Conservation (phyloP, 2,329 filamentous ascomycete genomes). For the Bipolaris victoriae region DNA sequence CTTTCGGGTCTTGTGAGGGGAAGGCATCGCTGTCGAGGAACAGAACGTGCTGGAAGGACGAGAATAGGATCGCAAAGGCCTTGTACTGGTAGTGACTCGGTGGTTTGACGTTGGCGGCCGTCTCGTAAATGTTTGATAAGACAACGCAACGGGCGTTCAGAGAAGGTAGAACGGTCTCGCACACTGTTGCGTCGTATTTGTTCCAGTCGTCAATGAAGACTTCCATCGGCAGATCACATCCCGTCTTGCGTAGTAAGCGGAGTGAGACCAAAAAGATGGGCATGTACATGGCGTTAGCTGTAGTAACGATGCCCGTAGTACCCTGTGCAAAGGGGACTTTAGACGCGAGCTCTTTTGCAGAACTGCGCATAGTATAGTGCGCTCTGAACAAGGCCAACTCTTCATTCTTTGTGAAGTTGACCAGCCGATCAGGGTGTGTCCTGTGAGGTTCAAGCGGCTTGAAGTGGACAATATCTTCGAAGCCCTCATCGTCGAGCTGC, state of each 20-base stretch:
- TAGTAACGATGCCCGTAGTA: slow-evolving; percentile 59
- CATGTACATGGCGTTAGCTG: slow-evolving; percentile 56
- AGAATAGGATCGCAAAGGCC: slow-evolving; percentile 63
- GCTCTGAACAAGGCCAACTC: slow-evolving; percentile 27
- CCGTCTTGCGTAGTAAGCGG: slow-evolving; percentile 59
- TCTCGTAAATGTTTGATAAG: slow-evolving; percentile 34
- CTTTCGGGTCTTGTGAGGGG: slow-evolving; percentile 54
- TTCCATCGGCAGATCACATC: slow-evolving; percentile 58
- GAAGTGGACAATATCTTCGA: slow-evolving; percentile 12
- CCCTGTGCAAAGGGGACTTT: slow-evolving; percentile 48
- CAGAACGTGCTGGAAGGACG: slow-evolving; percentile 64
- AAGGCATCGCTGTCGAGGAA: slow-evolving; percentile 66
- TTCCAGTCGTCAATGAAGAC: slow-evolving; percentile 48
- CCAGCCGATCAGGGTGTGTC: slow-evolving; percentile 17
- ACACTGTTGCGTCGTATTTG: slow-evolving; percentile 50
- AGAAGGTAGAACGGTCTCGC: slow-evolving; percentile 46
- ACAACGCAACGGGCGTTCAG: slow-evolving; percentile 51
- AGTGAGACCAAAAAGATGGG: slow-evolving; percentile 59
- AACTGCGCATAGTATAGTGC: slow-evolving; percentile 31
- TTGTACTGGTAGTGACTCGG: slow-evolving; percentile 60
- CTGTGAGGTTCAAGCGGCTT: slow-evolving; percentile 19
- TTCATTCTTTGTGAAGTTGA: slow-evolving; percentile 25
- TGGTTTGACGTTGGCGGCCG: slow-evolving; percentile 16
- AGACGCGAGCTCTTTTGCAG: slow-evolving; percentile 27
- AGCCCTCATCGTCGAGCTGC: slow-evolving; percentile 13